A percentile compares a stretch with the other conserved stretches of the same genome.
Conservation (phyloP, 148 eudicot genomes). For the Rhododendron vialii region DNA sequence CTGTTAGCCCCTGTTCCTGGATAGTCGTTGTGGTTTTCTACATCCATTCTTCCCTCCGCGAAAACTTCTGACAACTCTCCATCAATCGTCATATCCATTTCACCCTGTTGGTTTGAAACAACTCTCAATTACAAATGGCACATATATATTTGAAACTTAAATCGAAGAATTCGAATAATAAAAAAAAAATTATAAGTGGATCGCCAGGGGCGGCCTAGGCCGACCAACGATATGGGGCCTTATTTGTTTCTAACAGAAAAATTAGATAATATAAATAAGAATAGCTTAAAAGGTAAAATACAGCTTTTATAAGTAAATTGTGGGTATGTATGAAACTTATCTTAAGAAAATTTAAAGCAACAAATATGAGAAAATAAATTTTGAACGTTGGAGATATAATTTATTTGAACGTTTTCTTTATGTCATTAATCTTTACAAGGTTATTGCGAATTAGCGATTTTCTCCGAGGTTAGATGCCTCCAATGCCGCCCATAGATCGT, state of each 20-base stretch:
- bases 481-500: not conserved
- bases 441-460: too few species aligned
- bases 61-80: not conserved
- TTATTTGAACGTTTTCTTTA: too few species aligned
- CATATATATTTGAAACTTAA: not conserved
- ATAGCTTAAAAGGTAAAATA: not conserved
- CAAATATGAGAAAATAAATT: not conserved
- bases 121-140: not conserved
- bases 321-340: not conserved
- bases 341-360: not conserved
- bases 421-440: not conserved
- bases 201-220: not conserved
- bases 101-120: not conserved
- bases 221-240: not conserved
- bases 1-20: constrained; percentile 7
- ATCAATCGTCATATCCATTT: not conserved
- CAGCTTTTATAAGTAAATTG: not conserved
- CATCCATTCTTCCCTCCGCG: not conserved
- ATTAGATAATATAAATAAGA: not conserved
- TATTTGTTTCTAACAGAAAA: too few species aligned
- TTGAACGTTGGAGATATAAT: not conserved
- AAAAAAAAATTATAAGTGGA: too few species aligned
- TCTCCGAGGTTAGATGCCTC: not conserved
- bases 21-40: not conserved
- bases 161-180: not conserved